Evolutionary conservation across 805 yeast species (phyloP), one percentile per base, ranked within the genome.

Genomic region (Teunomyces gatunensis): DNA sequence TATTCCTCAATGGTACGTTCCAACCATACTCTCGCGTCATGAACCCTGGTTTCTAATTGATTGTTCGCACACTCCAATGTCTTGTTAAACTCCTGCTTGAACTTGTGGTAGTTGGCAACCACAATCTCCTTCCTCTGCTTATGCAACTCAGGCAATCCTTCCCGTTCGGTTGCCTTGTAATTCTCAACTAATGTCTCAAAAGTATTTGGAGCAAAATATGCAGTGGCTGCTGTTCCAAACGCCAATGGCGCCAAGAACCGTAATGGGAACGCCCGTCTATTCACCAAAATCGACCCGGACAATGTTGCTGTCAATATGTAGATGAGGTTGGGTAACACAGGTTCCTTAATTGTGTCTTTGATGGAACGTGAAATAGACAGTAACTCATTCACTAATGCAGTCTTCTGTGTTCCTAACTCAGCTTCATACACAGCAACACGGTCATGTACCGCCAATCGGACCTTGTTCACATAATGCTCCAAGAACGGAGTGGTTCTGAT

Each of bases 261-360:
- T 5, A 75, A 32, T 1, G 80, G 79, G 7, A 81, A 60, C 1
- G 75, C 56, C 54, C 78, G 71, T 51, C 69, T 75, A 48, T 73
- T 71, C 12, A 72, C 79, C 29, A 79, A 50, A 47, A 84, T 77
- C 2, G 86, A 80, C 10, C 86, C 85, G 1, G 80, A 57, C 51
- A 84, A 74, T 3, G 83, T 64, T 5, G 77, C 69, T 0, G 87
- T 81, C 34, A 83, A 63, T 5, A 82, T 77, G 55, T 79, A 77
- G 43, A 82, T 73, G 35, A 77, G 59, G 37, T 71, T 69, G 15
- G 88, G 88, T 47, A 84, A 70, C 3, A 80, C 65, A 5, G 83
- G 81, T 52, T 81, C 86, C 45, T 63, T 69, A 15, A 80, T 69
- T 27, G 73, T 45, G 5, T 66, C 51, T 20, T 67, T 52, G 43